Percentiles rank a stretch among this genome's conserved stretches.
phyloP scores from a whole-genome alignment of 2,329 filamentous ascomycete species.

The Curvularia spicifera region DNA sequence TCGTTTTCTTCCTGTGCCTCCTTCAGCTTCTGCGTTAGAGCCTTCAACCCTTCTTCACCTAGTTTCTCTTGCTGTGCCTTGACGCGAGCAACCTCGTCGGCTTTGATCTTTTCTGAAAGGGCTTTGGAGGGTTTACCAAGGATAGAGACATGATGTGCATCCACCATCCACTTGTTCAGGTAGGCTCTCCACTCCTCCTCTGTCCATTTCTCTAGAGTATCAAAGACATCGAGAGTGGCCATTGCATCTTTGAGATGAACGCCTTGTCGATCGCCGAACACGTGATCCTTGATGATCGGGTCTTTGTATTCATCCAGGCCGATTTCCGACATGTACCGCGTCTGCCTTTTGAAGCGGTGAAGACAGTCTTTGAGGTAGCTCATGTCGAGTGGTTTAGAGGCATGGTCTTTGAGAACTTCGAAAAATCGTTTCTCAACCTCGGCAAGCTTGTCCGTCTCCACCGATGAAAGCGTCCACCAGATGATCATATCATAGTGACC shows the following conservation, averaged over 20 bases:
- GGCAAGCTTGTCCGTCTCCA: conserved; percentile 83
- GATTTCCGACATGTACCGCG: conserved; percentile 83
- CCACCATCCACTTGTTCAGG: conserved; percentile 80
- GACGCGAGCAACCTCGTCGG: conserved; percentile 78
- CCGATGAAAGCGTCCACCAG: conserved; percentile 83
- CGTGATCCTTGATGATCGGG: conserved; percentile 87
- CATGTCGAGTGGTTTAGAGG: conserved; percentile 83
- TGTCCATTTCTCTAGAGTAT: conserved; percentile 77
- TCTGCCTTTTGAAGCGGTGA: conserved; percentile 76
- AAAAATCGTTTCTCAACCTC: conserved; percentile 87
- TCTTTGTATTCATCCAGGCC: conserved; percentile 81
- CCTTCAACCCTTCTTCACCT: conserved; percentile 79
- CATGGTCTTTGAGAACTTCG: conserved; percentile 80
- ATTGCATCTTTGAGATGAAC: conserved; percentile 51
- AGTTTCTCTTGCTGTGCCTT: conserved; percentile 78
- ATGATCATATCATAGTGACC: conserved; percentile 81
- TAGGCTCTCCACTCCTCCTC: conserved; percentile 85
- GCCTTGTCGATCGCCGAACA: conserved; percentile 89
- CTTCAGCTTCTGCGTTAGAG: conserved; percentile 76
- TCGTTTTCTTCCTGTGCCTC: conserved; percentile 89
- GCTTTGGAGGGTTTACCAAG: conserved; percentile 84
- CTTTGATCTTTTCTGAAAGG: conserved; percentile 80
- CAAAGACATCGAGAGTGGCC: conserved; percentile 59
- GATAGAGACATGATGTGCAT: conserved; percentile 86
- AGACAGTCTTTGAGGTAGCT: conserved; percentile 88